Conservation (phyloP, 139 green algal species). For the Mesotaenium endlicherianum region DNA sequence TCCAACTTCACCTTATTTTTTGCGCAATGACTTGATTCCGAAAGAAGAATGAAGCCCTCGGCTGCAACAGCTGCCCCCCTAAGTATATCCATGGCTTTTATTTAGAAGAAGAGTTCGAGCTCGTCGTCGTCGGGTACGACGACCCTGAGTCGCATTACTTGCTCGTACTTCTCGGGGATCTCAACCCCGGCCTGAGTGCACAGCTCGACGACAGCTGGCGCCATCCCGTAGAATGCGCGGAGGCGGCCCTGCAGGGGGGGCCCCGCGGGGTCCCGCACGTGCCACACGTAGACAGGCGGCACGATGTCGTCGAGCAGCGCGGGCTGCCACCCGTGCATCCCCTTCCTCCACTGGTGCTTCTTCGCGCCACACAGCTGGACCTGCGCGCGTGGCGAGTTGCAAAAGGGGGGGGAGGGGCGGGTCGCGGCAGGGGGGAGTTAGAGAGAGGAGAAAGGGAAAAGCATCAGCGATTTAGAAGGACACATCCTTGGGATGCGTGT, state of each 20-base stretch:
- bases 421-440: no score
- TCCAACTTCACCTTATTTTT: no score
- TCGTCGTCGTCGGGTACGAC: conserved; percentile 3
- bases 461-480: no score
- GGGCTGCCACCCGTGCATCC: conserved; percentile 22
- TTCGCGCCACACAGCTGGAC: not conserved
- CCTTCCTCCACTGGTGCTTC: conserved; percentile 27
- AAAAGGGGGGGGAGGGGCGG: no score
- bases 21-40: not conserved
- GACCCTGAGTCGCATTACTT: conserved; percentile 3
- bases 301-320: conserved; percentile 24
- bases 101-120: not conserved
- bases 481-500: no score
- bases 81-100: not conserved
- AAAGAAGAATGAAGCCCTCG: not conserved
- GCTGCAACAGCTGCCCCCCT: not conserved
- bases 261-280: not conserved
- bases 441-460: no score
- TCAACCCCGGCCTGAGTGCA: conserved; percentile 8
- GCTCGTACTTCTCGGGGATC: not conserved
- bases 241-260: not conserved
- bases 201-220: conserved; percentile 20
- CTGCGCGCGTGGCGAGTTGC: no score
- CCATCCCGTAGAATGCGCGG: conserved; percentile 25
- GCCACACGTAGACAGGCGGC: conserved; percentile 12